A percentile compares a stretch with the other conserved stretches of the same genome.
Evolutionary conservation across 2,329 filamentous ascomycete species (phyloP).

Genomic region (Diaporthe caulivora): DNA sequence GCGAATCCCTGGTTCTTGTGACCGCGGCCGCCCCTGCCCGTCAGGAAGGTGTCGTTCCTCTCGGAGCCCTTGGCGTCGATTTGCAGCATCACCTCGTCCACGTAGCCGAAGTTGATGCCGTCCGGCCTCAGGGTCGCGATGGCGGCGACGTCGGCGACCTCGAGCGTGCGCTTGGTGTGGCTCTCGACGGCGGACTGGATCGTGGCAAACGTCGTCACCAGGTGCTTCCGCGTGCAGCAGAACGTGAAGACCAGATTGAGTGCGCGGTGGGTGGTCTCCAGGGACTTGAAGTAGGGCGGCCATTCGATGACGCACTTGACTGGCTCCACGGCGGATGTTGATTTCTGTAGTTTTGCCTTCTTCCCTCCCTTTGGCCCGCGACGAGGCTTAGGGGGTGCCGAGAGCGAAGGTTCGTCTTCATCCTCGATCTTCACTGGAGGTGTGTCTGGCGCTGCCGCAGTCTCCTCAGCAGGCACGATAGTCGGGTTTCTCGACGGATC

Average conservation of each 20-base stretch:
- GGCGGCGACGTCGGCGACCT: slow-evolving; percentile 83
- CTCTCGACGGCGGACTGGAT: slow-evolving; percentile 87
- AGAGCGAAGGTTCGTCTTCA: background rate
- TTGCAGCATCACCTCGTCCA: slow-evolving; percentile 86
- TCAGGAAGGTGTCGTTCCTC: slow-evolving; percentile 73
- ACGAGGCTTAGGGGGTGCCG: slow-evolving; percentile 31
- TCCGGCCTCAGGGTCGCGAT: slow-evolving; percentile 83
- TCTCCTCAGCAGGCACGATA: background rate
- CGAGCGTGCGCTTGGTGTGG: slow-evolving; percentile 79
- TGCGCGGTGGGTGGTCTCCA: slow-evolving; percentile 84
- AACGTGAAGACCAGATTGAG: slow-evolving; percentile 96
- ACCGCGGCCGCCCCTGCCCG: slow-evolving; percentile 61
- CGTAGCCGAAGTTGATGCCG: slow-evolving; percentile 85
- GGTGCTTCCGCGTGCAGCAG: slow-evolving; percentile 90
- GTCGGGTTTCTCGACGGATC: slow-evolving; percentile 29
- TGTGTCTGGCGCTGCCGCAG: background rate
- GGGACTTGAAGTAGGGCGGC: slow-evolving; percentile 79
- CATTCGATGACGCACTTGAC: slow-evolving; percentile 65
- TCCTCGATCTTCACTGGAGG: slow-evolving; percentile 31
- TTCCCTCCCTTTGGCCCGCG: slow-evolving; percentile 38
- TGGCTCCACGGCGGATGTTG: slow-evolving; percentile 38
- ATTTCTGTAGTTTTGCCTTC: slow-evolving; percentile 33
- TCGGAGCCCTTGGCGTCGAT: slow-evolving; percentile 80
- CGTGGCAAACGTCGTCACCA: slow-evolving; percentile 91
- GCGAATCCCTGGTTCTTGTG: slow-evolving; percentile 63